Percentiles rank a stretch among this genome's conserved stretches.
Evolutionary conservation across 805 yeast species (phyloP).

Genomic region (Starmerella lactis-condensi): DNA sequence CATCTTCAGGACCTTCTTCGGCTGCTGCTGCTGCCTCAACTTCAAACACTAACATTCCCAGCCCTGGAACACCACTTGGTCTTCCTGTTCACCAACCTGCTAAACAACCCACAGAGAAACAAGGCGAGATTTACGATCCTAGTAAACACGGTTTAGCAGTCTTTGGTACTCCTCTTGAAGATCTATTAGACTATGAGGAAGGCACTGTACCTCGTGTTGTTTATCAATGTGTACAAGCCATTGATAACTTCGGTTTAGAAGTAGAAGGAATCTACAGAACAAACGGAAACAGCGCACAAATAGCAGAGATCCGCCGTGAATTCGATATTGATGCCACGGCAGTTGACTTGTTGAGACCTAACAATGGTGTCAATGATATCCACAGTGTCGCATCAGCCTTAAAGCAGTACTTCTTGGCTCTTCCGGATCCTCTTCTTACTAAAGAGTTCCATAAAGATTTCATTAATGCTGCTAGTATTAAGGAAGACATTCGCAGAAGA

Average conservation of each 20-base stretch:
- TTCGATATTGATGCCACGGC: constrained; percentile 47
- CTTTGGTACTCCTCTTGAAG: constrained; percentile 73
- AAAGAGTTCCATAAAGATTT: constrained; percentile 41
- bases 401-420: constrained; percentile 61
- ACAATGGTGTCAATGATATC: constrained; percentile 53
- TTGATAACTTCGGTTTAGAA: constrained; percentile 68
- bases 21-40: neutral
- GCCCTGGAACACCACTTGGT: neutral
- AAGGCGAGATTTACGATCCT: constrained; percentile 20
- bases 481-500: constrained; percentile 41
- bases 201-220: constrained; percentile 86
- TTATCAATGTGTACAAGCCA: constrained; percentile 66
- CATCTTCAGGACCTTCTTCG: too few relatives aligned
- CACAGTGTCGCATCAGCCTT: constrained; percentile 74
- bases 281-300: constrained; percentile 57
- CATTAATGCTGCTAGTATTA: constrained; percentile 51
- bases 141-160: constrained; percentile 28
- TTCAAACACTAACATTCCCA: neutral
- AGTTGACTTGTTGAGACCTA: constrained; percentile 35
- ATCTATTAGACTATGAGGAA: constrained; percentile 58
- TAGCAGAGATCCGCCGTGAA: constrained; percentile 50
- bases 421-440: constrained; percentile 78
- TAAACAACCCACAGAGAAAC: neutral
- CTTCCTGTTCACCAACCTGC: neutral
- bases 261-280: constrained; percentile 81